Evolutionary conservation across 768 basidiomycete species (phyloP).

Genomic region (Galerina marginata): DNA sequence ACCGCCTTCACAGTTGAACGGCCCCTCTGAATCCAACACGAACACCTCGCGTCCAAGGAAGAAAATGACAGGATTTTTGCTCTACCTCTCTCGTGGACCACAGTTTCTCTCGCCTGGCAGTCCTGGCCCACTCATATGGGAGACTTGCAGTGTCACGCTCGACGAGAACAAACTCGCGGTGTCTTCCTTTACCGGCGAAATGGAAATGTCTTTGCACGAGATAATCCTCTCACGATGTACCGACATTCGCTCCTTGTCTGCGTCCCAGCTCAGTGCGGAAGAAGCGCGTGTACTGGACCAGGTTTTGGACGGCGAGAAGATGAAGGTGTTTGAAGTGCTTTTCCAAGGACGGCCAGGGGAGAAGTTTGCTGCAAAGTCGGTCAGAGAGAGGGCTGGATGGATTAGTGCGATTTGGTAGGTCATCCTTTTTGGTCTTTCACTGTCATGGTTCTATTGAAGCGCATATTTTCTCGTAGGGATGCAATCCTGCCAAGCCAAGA

Average conservation of each 20-base stretch:
- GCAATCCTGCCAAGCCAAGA: constrained; percentile 49
- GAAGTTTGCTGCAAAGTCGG: constrained; percentile 65
- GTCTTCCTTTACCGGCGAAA: constrained; percentile 45
- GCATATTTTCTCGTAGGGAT: constrained; percentile 51
- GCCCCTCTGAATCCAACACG: background rate
- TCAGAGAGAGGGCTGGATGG: constrained; percentile 73
- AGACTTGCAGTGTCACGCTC: constrained; percentile 45
- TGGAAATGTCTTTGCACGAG: constrained; percentile 44
- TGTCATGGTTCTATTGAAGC: background rate
- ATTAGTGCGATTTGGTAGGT: constrained; percentile 75
- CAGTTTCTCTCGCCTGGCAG: constrained; percentile 21
- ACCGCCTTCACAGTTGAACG: too few species aligned
- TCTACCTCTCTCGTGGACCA: constrained; percentile 49
- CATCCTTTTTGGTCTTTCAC: background rate
- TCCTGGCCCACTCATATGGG: constrained; percentile 51
- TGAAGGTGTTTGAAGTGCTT: constrained; percentile 68
- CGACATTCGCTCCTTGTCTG: constrained; percentile 65
- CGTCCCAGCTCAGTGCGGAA: constrained; percentile 44
- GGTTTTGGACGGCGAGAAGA: constrained; percentile 39
- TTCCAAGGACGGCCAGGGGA: constrained; percentile 59
- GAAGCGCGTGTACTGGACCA: constrained; percentile 46
- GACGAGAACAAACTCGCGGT: constrained; percentile 46
- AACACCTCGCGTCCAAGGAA: constrained; percentile 11
- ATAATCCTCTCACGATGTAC: constrained; percentile 58
- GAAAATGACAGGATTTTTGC: constrained; percentile 43